Evolutionary conservation across 1,284 basidiomycete genomes (phyloP).

Genomic region (Apiotrichum gracile): DNA sequence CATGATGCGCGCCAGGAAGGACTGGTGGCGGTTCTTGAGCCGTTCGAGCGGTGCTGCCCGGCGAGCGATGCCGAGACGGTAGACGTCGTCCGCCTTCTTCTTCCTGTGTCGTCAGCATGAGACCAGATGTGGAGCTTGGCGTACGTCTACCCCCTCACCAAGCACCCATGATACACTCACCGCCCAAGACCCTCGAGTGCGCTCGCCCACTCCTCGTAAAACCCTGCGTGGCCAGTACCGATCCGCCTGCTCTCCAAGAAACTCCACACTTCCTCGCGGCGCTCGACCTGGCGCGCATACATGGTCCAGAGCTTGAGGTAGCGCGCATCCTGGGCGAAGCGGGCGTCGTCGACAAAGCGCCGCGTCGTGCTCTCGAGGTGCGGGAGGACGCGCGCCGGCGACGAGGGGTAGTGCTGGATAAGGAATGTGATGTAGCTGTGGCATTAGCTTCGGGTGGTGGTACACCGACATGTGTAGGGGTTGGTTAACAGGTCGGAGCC

Average conservation of each 20-base stretch:
- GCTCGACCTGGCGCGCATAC: slow-evolving; percentile 63
- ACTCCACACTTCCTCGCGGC: slow-evolving; percentile 61
- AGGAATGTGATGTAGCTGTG: slow-evolving; percentile 43
- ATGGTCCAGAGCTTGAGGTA: slow-evolving; percentile 85
- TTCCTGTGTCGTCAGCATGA: slow-evolving; percentile 49
- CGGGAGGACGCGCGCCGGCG: slow-evolving; percentile 64
- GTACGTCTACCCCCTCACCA: too few species aligned
- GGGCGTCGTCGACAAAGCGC: slow-evolving; percentile 68
- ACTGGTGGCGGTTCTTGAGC: slow-evolving; percentile 73
- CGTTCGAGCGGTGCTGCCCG: slow-evolving; percentile 75
- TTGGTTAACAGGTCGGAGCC: too few species aligned
- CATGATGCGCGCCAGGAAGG: slow-evolving; percentile 70
- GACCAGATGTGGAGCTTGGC: not conserved
- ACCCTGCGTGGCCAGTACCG: slow-evolving; percentile 65
- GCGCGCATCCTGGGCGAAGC: slow-evolving; percentile 77
- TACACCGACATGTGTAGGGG: too few species aligned
- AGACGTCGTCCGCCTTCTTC: slow-evolving; percentile 74
- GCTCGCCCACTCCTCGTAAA: slow-evolving; percentile 82
- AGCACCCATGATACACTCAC: slow-evolving; percentile 51
- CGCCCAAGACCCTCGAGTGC: slow-evolving; percentile 64
- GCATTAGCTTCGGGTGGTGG: too few species aligned
- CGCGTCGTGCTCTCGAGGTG: slow-evolving; percentile 68
- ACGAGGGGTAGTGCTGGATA: slow-evolving; percentile 55
- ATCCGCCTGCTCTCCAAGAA: slow-evolving; percentile 72
- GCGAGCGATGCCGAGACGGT: slow-evolving; percentile 74